Base-by-base conservation (phyloP, 2,329 filamentous ascomycete genomes). In the Aspergillus fischeri region DNA sequence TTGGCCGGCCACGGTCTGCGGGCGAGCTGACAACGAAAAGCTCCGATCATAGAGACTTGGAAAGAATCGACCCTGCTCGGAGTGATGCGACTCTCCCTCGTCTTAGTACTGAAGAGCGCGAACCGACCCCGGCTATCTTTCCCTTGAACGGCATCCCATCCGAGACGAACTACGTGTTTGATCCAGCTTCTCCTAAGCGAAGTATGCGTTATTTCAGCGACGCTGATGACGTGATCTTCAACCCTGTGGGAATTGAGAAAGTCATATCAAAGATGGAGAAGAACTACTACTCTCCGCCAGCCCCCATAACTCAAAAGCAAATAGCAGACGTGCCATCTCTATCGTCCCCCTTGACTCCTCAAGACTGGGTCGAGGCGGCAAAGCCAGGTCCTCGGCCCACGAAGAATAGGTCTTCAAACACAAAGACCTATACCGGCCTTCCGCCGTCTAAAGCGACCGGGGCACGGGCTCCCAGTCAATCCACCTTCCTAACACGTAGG, bases 361-460 rank as follows among this genome's bases (percentile, higher is more conserved):
- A 75, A 51, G 75, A 77, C 51, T 77, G 75, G 75, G 55, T 77
- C 38, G 75, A 75, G 38, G 75, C 75, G 24, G 74, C 73, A 24
- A 69, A 70, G 55, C 59, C 70, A 45, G 59, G 54, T 6, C 62
- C 62, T 29, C 63, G 61, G 11, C 59, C 60, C 32, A 54, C 59
- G 17, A 69, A 65, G 29, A 58, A 60, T 20, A 52, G 25, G 24
- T 17, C 59, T 35, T 51, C 44, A 32, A 50, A 53, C 51, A 57
- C 20, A 49, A 17, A 24, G 44, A 59, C 28, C 32, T 38, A 38
- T 53, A 49, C n/a, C 50, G 60, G 55, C 1, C 56, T 55, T 20
- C 24, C 62, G 27, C 57, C 59, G 20, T 49, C 58, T 54, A 51
- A 60, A 45, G 54, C 57, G 17, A 52, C 56, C 8, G 62, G 62